Percentiles rank a stretch among this genome's conserved stretches.
Conservation (phyloP, 176 grass and related monocot species). For the Chrysopogon serrulatus region DNA sequence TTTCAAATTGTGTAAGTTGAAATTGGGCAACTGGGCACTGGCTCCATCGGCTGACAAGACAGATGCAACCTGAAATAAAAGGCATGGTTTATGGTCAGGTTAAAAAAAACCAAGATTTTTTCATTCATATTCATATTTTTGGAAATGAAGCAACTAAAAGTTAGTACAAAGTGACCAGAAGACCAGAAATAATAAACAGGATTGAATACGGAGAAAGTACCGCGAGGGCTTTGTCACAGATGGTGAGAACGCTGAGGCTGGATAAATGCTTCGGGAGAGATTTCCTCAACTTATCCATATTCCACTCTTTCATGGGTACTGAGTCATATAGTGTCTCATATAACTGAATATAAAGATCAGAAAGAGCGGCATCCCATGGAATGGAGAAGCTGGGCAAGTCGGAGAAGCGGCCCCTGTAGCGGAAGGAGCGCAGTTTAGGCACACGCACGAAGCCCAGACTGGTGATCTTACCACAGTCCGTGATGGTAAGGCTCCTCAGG, state of each 20-base stretch:
- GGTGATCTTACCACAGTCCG: conserved; percentile 4
- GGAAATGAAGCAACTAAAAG: background rate
- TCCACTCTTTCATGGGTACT: too few relatives aligned
- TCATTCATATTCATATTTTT: background rate
- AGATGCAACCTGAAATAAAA: conserved; percentile 10
- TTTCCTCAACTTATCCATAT: background rate
- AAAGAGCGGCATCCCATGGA: background rate
- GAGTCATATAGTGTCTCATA: too few relatives aligned
- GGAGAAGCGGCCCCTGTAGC: background rate
- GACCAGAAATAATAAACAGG: too few relatives aligned
- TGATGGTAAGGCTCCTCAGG: conserved; percentile 39
- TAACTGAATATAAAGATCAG: background rate
- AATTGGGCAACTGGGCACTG: background rate
- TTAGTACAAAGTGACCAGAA: background rate
- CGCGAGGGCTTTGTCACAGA: too few relatives aligned
- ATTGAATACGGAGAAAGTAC: too few relatives aligned
- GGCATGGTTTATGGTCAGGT: background rate
- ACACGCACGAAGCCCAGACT: background rate
- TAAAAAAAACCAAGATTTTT: background rate
- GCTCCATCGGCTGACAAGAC: conserved; percentile 6
- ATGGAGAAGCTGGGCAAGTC: background rate
- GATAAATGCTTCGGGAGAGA: too few relatives aligned
- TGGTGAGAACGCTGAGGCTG: too few relatives aligned
- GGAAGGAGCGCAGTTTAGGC: conserved; percentile 5
- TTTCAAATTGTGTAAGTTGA: conserved; percentile 38